Evolutionary conservation across 2,329 filamentous ascomycete genomes (phyloP), one percentile per base, ranked within the genome.

Genomic region (Pseudocercospora fuligena): DNA sequence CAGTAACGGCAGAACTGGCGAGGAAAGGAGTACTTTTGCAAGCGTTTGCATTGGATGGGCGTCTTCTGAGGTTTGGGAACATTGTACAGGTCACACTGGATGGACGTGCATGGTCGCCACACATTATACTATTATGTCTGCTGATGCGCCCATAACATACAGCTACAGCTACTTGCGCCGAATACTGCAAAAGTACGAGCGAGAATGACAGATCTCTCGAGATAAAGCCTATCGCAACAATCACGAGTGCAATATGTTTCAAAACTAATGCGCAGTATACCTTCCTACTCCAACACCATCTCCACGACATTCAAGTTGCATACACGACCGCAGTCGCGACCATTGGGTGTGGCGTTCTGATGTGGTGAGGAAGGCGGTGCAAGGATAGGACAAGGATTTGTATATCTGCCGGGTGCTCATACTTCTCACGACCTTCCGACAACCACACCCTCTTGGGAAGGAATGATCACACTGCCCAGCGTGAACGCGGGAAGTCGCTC

Each of bases 1-100:
- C 40, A 61, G 46, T 61, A 47, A 61, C 59, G 59, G 40, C 59
- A 66, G 53, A 23, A 60, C 29, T 49, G 60, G 60, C 60, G 47
- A 19, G 49, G 40, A 56, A 43, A 49, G 60, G 57, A 40, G 61
- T 56, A 47, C 23, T 60, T 57, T 40, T 66, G 54, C 65, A 66
- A 66, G 65, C 65, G 65, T 63, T 66, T 61, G 65, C 65, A 66
- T 66, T 63, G 65, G 65, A 61, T 66, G 33, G 65, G 65, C 61
- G 59, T 60, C 23, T 47, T 36, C 27, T 66, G 46, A 33, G 60
- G 57, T 46, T 63, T 66, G 56, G 64, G 60, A 56, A 66, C 46
- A 66, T 61, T 63, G 60, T 66, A 63, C 64, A 66, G 60, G 40
- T 43, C 40, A 57, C 63, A 61, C 57, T 53, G 63, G 64, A 66